These are phyloP conservation scores for Chrysophaeum taylorii DNA, from an alignment of 352 stramenopile genomes.

Conservation along the genomic window DNA sequence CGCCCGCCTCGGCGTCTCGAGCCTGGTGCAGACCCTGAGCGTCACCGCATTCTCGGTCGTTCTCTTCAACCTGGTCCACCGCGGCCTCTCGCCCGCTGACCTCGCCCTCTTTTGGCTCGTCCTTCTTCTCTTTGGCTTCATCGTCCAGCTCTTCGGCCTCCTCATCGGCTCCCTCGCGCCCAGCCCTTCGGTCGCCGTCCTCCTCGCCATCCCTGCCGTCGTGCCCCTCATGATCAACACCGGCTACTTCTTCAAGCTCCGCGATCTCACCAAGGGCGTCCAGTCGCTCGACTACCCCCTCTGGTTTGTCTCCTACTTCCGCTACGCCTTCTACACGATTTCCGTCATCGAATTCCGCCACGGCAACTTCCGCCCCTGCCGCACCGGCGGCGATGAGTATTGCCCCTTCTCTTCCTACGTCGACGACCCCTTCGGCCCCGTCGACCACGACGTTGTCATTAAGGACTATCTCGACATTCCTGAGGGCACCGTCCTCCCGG, in stretches of 20 bases:
- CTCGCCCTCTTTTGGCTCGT: background rate
- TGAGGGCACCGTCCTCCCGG: background rate
- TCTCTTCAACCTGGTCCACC: no score
- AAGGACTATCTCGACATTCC: background rate
- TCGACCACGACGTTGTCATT: background rate
- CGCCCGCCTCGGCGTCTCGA: background rate
- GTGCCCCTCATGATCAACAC: background rate
- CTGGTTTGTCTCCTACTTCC: background rate
- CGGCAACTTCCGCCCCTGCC: background rate
- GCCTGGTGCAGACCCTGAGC: background rate
- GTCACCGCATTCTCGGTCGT: background rate
- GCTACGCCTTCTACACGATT: background rate
- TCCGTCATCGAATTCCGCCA: background rate
- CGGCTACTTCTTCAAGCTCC: background rate
- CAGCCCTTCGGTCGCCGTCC: background rate
- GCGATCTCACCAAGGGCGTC: background rate
- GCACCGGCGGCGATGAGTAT: no score
- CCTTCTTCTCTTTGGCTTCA: background rate
- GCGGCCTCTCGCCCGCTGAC: no score
- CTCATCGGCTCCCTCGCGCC: background rate
- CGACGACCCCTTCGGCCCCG: background rate
- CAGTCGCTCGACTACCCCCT: background rate
- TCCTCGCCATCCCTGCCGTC: background rate
- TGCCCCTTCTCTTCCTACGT: background rate
- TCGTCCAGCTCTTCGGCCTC: background rate